These are phyloP conservation scores for Flammula alnicola DNA, from an alignment of 1,284 basidiomycete genomes.

Conservation along the genomic window DNA sequence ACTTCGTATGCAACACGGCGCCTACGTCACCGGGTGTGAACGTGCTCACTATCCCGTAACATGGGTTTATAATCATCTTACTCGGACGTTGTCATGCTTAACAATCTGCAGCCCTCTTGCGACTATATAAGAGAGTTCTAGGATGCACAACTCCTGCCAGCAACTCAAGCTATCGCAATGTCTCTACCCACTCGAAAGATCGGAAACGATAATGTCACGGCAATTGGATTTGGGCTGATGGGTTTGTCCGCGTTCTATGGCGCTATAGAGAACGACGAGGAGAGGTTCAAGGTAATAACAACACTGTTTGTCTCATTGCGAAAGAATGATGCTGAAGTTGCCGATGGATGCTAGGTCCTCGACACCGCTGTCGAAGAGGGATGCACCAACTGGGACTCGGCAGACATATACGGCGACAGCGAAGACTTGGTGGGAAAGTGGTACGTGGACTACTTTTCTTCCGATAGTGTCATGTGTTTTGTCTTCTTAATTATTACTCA, in stretches of 20 bases:
- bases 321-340: background rate
- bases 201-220: slow-evolving; percentile 30
- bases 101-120: too few species aligned
- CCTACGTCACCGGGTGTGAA: too few species aligned
- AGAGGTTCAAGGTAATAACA: slow-evolving; percentile 34
- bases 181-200: slow-evolving; percentile 23
- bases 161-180: slow-evolving; percentile 12
- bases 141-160: too few species aligned
- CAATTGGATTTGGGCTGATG: slow-evolving; percentile 42
- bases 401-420: slow-evolving; percentile 47
- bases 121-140: too few species aligned
- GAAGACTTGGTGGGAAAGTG: slow-evolving; percentile 52
- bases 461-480: background rate
- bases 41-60: too few species aligned
- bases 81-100: too few species aligned
- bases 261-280: slow-evolving; percentile 34
- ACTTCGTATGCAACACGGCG: too few species aligned
- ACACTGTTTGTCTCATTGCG: background rate
- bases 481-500: background rate
- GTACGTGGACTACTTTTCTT: slow-evolving; percentile 29
- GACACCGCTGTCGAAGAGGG: slow-evolving; percentile 44
- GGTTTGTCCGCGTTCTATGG: slow-evolving; percentile 39
- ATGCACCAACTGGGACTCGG: slow-evolving; percentile 48
- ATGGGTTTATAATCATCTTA: too few species aligned
- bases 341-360: slow-evolving; percentile 33